Conservation (phyloP, 2,329 filamentous ascomycete species). For the Sporothrix brasiliensis region DNA sequence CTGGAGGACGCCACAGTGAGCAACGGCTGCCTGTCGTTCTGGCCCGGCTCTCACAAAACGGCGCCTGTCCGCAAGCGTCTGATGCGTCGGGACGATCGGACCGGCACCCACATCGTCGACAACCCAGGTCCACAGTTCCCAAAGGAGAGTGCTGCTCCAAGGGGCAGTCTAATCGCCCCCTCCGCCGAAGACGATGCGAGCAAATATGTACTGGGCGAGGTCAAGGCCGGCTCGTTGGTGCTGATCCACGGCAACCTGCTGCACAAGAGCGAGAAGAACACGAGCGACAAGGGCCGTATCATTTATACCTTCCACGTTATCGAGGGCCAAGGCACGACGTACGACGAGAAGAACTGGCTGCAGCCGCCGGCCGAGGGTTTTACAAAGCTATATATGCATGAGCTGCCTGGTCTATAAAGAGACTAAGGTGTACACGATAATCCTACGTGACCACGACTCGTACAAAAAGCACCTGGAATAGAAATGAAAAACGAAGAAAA, state of each 20-base stretch:
- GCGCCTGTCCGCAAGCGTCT: slow-evolving; percentile 73
- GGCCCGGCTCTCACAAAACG: slow-evolving; percentile 75
- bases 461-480: background rate
- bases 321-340: slow-evolving; percentile 67
- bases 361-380: slow-evolving; percentile 83
- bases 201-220: slow-evolving; percentile 77
- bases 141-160: slow-evolving; percentile 41
- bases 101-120: slow-evolving; percentile 67
- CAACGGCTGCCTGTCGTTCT: slow-evolving; percentile 89
- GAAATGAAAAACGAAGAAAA: background rate
- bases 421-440: background rate
- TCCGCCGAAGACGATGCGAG: slow-evolving; percentile 49
- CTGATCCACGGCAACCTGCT: slow-evolving; percentile 93
- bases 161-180: slow-evolving; percentile 39
- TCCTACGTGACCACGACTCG: background rate
- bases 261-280: slow-evolving; percentile 95
- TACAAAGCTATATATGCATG: slow-evolving; percentile 63
- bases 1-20: slow-evolving; percentile 84
- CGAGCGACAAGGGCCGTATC: slow-evolving; percentile 80
- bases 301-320: slow-evolving; percentile 99
- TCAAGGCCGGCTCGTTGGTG: slow-evolving; percentile 87
- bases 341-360: slow-evolving; percentile 90
- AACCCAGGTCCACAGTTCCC: slow-evolving; percentile 69
- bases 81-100: slow-evolving; percentile 61
- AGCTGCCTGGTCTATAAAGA: background rate